Percentiles rank a stretch among this genome's conserved stretches.
Conservation (phyloP, 169 alveolate genomes). For the Eimeria acervulina region DNA sequence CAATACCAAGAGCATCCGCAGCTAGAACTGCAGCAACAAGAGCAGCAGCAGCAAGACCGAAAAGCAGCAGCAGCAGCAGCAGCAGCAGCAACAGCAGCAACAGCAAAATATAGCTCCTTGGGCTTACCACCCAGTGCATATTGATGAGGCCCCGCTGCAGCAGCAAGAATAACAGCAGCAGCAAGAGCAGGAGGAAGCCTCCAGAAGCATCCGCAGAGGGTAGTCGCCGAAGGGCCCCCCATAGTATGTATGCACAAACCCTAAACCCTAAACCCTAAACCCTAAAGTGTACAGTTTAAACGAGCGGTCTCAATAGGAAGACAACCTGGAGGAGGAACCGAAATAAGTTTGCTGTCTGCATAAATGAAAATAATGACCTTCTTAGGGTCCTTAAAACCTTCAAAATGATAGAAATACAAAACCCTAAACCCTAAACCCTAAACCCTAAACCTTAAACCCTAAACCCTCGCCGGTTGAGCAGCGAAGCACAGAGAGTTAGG, state of each 20-base stretch:
- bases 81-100: not conserved
- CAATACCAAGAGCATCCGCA: not conserved
- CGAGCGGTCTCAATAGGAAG: not conserved
- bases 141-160: not conserved
- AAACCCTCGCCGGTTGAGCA: not conserved
- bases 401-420: not conserved
- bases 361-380: not conserved
- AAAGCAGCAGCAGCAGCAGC: constrained; percentile 15
- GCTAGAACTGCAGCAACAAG: not conserved
- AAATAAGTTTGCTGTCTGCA: not conserved
- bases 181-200: not conserved
- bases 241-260: constrained; percentile 15
- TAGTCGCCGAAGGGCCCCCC: not conserved
- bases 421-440: constrained; percentile 34
- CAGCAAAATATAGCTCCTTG: too few relatives aligned
- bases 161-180: constrained; percentile 11
- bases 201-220: not conserved
- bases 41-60: not conserved
- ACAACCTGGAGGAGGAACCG: constrained; percentile 1
- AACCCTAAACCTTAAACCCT: not conserved
- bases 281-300: not conserved
- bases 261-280: not conserved
- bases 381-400: not conserved
- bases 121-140: not conserved
- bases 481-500: too few relatives aligned